These are phyloP conservation scores for Lyophyllum shimeji DNA, from an alignment of 768 basidiomycete species.

Conservation along the genomic window DNA sequence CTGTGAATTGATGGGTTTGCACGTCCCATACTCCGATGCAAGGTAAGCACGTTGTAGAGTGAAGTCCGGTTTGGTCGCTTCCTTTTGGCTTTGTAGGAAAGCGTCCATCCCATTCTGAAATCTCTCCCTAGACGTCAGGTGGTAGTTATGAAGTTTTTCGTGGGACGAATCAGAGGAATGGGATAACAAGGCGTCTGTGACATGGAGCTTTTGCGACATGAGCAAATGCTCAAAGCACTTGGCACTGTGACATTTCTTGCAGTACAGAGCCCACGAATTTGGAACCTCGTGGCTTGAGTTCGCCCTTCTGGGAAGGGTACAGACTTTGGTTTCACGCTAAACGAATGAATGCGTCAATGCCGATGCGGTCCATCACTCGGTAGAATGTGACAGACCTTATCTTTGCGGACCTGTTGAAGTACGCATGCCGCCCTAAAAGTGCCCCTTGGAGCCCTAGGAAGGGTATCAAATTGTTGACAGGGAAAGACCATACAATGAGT, in stretches of 20 bases:
- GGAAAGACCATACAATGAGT: background rate
- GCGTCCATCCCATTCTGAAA: conserved; percentile 17
- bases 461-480: background rate
- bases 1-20: conserved; percentile 43
- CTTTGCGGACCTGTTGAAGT: conserved; percentile 22
- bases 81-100: conserved; percentile 22
- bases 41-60: conserved; percentile 40
- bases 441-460: conserved; percentile 3
- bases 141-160: conserved; percentile 31
- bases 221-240: conserved; percentile 41
- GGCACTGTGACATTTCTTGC: conserved; percentile 39
- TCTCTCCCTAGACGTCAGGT: conserved; percentile 18
- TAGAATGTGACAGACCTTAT: conserved; percentile 4
- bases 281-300: conserved; percentile 20
- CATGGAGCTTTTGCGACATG: conserved; percentile 32
- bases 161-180: conserved; percentile 25
- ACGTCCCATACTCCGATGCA: conserved; percentile 47
- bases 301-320: conserved; percentile 3
- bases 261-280: conserved; percentile 26
- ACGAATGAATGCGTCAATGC: background rate
- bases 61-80: conserved; percentile 34
- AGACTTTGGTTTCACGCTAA: conserved; percentile 13
- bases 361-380: background rate
- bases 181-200: conserved; percentile 34
- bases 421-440: conserved; percentile 30